A percentile compares a stretch with the other conserved stretches of the same genome.
phyloP scores from a whole-genome alignment of 352 stramenopile species.

The Globisporangium parvum region DNA sequence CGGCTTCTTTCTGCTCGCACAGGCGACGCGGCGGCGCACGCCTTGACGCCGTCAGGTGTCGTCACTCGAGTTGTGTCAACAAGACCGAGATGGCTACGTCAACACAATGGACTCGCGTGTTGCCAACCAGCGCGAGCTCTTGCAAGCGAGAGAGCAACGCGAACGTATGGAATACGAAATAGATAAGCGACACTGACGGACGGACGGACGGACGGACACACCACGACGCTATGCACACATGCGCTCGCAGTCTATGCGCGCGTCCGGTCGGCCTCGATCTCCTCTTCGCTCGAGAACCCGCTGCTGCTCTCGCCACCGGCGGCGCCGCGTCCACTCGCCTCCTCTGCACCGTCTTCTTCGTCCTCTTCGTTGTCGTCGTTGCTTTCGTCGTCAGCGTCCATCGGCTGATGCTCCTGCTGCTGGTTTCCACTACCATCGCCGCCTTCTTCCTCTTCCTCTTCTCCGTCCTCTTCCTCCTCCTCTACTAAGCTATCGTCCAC shows the following conservation, averaged over 20 bases:
- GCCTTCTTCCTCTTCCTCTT: conserved; percentile 21
- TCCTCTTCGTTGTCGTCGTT: conserved; percentile 13
- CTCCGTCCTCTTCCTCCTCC: conserved; percentile 24
- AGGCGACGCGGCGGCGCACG: not conserved
- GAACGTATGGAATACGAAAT: not conserved
- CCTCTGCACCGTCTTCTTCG: conserved; percentile 4
- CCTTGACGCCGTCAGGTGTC: not conserved
- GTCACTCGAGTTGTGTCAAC: no score
- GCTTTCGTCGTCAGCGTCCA: conserved; percentile 23
- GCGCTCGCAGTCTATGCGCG: conserved; percentile 2
- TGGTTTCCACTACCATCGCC: conserved; percentile 11
- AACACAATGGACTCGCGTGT: no score
- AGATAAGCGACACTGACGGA: not conserved
- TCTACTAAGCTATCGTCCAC: conserved; percentile 22
- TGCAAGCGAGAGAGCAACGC: not conserved
- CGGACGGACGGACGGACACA: not conserved
- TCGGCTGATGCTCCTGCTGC: conserved; percentile 23
- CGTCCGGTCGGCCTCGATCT: conserved; percentile 3
- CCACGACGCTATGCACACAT: not conserved
- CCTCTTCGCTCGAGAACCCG: conserved; percentile 14
- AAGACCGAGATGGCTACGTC: no score
- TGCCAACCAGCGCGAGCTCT: no score
- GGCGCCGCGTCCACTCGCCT: not conserved
- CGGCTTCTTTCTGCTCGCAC: conserved; percentile 7
- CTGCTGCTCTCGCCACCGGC: not conserved